Conservation (phyloP, 306 rosid species). For the Prinsepia uniflora region DNA sequence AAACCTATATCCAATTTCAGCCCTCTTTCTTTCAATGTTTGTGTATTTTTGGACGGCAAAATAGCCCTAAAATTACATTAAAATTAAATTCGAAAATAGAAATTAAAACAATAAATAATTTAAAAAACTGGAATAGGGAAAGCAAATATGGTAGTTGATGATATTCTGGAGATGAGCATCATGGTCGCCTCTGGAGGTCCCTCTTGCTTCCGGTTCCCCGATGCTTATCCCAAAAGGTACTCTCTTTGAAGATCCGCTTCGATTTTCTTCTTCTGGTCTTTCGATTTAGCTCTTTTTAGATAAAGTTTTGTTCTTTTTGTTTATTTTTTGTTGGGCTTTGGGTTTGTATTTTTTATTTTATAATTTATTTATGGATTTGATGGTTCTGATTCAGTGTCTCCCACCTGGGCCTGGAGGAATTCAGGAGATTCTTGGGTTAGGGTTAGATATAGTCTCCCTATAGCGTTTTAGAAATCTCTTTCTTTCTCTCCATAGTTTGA, state of each 20-base stretch:
- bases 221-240: slow-evolving; percentile 79
- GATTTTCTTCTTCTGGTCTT: slow-evolving; percentile 23
- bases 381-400: slow-evolving; percentile 53
- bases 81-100: background rate
- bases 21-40: background rate
- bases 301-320: background rate
- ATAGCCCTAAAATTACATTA: background rate
- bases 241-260: slow-evolving; percentile 41
- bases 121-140: background rate
- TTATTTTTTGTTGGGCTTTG: background rate
- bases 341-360: background rate
- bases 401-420: slow-evolving; percentile 59
- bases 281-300: slow-evolving; percentile 3
- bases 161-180: slow-evolving; percentile 58
- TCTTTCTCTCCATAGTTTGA: slow-evolving; percentile 25
- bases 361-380: slow-evolving; percentile 43
- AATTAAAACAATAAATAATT: background rate
- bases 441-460: slow-evolving; percentile 39
- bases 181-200: slow-evolving; percentile 49
- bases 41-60: slow-evolving; percentile 11
- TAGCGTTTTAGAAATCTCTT: slow-evolving; percentile 47
- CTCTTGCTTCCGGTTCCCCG: slow-evolving; percentile 61
- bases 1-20: background rate
- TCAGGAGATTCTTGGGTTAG: slow-evolving; percentile 43
- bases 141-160: slow-evolving; percentile 57